Conservation (phyloP, 2,329 filamentous ascomycete genomes). For the Fusarium agapanthi region DNA sequence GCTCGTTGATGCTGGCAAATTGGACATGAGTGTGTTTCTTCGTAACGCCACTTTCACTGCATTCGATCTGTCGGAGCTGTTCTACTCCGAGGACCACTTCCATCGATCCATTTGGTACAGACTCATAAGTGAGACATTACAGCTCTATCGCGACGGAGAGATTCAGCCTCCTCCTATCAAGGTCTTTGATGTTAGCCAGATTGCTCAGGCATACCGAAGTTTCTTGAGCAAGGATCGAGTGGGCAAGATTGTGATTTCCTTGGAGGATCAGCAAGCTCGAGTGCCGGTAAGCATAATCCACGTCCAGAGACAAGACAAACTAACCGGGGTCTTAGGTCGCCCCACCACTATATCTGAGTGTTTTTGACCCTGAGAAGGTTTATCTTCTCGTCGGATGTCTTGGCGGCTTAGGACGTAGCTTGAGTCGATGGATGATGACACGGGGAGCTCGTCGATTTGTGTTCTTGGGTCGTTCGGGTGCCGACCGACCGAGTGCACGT, state of each 20-base stretch:
- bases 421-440: not conserved
- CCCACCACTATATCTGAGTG: not conserved
- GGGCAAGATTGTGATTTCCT: not conserved
- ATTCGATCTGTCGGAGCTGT: not conserved
- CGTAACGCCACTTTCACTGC: not conserved
- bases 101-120: not conserved
- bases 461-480: not conserved
- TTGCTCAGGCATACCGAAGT: not conserved
- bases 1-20: not conserved
- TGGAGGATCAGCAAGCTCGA: not conserved
- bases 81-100: not conserved
- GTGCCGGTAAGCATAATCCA: not conserved
- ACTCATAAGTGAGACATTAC: not conserved
- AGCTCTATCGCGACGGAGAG: not conserved
- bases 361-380: not conserved
- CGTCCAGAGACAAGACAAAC: rapidly evolving
- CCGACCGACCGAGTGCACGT: not conserved
- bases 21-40: not conserved
- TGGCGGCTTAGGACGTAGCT: not conserved
- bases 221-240: not conserved
- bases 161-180: not conserved
- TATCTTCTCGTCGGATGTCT: not conserved
- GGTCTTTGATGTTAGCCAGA: not conserved
- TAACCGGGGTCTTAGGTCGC: not conserved
- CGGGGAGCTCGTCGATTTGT: not conserved